Evolutionary conservation across 2,329 filamentous ascomycete genomes (phyloP).

Genomic region (Pseudogymnoascus sp.): DNA sequence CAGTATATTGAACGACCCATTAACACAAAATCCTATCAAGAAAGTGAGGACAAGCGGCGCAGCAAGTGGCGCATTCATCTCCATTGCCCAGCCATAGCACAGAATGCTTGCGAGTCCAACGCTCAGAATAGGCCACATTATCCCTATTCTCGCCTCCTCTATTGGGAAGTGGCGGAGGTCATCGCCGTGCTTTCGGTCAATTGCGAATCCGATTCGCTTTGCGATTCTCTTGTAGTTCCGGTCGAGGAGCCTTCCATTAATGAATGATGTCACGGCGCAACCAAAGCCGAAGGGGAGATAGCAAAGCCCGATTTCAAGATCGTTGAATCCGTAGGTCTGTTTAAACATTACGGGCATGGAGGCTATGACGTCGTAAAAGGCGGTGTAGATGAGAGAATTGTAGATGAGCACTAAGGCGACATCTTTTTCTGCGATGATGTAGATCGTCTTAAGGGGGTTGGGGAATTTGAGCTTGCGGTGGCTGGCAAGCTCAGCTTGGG

Average conservation of each 20-base stretch:
- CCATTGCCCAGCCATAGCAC: conserved; percentile 51
- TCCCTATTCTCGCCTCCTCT: conserved; percentile 41
- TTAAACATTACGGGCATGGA: conserved; percentile 45
- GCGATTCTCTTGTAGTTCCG: conserved; percentile 66
- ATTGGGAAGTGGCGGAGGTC: conserved; percentile 36
- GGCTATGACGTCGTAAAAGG: conserved; percentile 45
- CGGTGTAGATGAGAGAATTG: conserved; percentile 47
- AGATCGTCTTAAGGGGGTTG: conserved; percentile 49
- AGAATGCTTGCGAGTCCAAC: conserved; percentile 47
- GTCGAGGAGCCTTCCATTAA: conserved; percentile 51
- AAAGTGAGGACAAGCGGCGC: conserved; percentile 50
- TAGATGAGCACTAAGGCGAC: conserved; percentile 46
- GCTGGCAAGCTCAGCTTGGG: conserved; percentile 30
- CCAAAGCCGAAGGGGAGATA: conserved; percentile 19
- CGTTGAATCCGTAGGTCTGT: conserved; percentile 37
- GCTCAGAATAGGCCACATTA: conserved; percentile 46
- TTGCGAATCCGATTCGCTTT: conserved; percentile 47
- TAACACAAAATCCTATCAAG: conserved; percentile 49
- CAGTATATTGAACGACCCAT: conserved; percentile 52
- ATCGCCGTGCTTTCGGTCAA: conserved; percentile 38
- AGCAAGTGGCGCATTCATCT: conserved; percentile 43
- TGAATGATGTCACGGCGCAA: conserved; percentile 31
- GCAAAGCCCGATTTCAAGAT: conserved; percentile 21
- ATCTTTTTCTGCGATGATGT: conserved; percentile 50
- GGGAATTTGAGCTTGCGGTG: conserved; percentile 43